Base-by-base conservation (phyloP, 257 asterid genomes). In the Solanum paucissectum region DNA sequence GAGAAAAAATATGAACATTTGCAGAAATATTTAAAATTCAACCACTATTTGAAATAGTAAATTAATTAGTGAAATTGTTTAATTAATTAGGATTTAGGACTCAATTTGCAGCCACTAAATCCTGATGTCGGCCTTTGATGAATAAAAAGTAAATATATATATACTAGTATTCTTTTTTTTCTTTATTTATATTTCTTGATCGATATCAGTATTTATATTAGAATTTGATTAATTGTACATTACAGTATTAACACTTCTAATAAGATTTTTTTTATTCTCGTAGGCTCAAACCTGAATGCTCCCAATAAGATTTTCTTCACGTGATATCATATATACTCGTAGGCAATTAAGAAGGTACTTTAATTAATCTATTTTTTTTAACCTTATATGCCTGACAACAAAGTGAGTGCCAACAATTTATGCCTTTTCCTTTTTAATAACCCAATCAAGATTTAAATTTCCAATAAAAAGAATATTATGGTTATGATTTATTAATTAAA, bases 371-470 rank as follows among this genome's bases (percentile, higher is more conserved):
- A 12, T 33, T 73, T 44, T 42, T 49, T 44, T 14, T 46, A 4
- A 20, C 66, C 29, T 20, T 29, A 44, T 79, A 40, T 77, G 40
- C 16, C 69, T 82, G 85, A 81, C 68, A 46, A 82, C n/a, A 32
- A 76, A 49, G 85, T 82, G 85, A 82, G 85, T 82, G 85, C 42
- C 85, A 82, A 46, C 85, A 82, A 82, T 16, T 81, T 49, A 81
- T 49, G 66, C 85, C 85, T 82, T 82, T 82, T 27, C 9, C 85
- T 82, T 81, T 81, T 49, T 29, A 82, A 82, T 82, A 23, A 82
- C 29, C 85, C 85, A 82, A 82, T 49, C 85, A 82, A 82, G 85
- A 82, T 82, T 82, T 32, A 49, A 36, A n/a, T 49, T 82, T 46
- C 69, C 69, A 46, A 6, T 20, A 81, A 79, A 49, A 49, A 29